Evolutionary conservation across 129 eudicot species (phyloP).

Genomic region (Apium graveolens): DNA sequence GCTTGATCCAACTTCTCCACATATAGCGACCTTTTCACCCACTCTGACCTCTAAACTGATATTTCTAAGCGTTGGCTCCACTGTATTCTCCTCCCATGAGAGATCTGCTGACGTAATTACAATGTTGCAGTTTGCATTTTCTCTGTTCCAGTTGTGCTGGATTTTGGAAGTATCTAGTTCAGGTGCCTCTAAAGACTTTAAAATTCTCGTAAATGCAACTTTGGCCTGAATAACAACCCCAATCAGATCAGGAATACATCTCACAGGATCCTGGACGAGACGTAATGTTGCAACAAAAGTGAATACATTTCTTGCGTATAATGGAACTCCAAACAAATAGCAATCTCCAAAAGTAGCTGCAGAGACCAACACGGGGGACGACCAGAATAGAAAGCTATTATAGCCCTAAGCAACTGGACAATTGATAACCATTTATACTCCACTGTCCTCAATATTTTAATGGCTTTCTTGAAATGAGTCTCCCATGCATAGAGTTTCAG

Average conservation of each 20-base stretch:
- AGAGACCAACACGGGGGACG: constrained; percentile 82
- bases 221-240: constrained; percentile 84
- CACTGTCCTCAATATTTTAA: constrained; percentile 49
- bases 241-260: constrained; percentile 85
- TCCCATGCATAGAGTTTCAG: constrained; percentile 94
- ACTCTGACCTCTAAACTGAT: constrained; percentile 46
- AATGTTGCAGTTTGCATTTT: constrained; percentile 23
- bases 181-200: constrained; percentile 76
- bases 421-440: constrained; percentile 73
- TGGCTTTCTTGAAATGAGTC: constrained; percentile 66
- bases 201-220: constrained; percentile 69
- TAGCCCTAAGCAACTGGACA: constrained; percentile 79
- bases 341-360: constrained; percentile 91
- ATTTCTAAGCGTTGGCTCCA: constrained; percentile 54
- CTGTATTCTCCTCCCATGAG: constrained; percentile 62
- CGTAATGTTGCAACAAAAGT: constrained; percentile 89
- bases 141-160: constrained; percentile 29
- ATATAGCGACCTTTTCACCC: constrained; percentile 78
- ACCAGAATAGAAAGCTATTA: constrained; percentile 79
- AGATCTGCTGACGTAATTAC: constrained; percentile 51
- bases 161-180: constrained; percentile 56
- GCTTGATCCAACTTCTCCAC: constrained; percentile 99
- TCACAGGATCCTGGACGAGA: constrained; percentile 84
- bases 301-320: constrained; percentile 83
- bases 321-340: constrained; percentile 60